phyloP scores from a whole-genome alignment of 352 stramenopile genomes.

The Phytophthora europaea region DNA sequence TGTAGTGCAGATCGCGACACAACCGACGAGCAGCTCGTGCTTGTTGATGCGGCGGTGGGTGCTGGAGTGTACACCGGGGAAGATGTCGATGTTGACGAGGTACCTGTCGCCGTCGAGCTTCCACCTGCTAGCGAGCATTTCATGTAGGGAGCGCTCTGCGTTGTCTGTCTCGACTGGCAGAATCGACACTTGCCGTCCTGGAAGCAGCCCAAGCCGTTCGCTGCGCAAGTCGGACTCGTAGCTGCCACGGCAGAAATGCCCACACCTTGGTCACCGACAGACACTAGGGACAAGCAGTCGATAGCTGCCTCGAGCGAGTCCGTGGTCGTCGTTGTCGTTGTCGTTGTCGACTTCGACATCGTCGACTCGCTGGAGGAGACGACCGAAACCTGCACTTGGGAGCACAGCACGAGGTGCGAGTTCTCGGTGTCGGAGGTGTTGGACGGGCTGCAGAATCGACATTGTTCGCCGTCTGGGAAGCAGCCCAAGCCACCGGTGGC shows the following conservation, averaged over 20 bases:
- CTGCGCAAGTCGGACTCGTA: constrained; percentile 29
- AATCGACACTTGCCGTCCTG: constrained; percentile 45
- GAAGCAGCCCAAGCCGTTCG: constrained; percentile 42
- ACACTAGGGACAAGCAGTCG: constrained; percentile 35
- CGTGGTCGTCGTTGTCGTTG: background rate
- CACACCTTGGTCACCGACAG: constrained; percentile 38
- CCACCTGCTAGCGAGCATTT: constrained; percentile 29
- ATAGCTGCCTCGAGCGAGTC: constrained; percentile 12
- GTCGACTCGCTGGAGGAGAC: constrained; percentile 2
- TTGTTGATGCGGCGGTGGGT: constrained; percentile 30
- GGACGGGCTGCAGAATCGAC: constrained; percentile 33
- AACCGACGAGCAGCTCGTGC: constrained; percentile 38
- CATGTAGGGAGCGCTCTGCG: constrained; percentile 35
- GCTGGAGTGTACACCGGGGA: constrained; percentile 8
- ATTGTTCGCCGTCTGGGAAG: constrained; percentile 31
- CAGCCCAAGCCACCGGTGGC: constrained; percentile 34
- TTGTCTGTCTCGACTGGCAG: constrained; percentile 42
- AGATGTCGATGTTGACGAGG: constrained; percentile 3
- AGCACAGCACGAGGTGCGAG: constrained; percentile 18
- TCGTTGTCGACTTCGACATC: background rate
- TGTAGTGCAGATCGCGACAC: constrained; percentile 43
- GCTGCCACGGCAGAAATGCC: constrained; percentile 37
- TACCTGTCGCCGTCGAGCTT: constrained; percentile 13
- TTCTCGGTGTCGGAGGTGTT: constrained; percentile 14
- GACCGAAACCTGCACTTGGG: constrained; percentile 14